These are phyloP conservation scores for Maudiozyma pseudohumilis DNA, from an alignment of 805 yeast species.

Conservation along the genomic window DNA sequence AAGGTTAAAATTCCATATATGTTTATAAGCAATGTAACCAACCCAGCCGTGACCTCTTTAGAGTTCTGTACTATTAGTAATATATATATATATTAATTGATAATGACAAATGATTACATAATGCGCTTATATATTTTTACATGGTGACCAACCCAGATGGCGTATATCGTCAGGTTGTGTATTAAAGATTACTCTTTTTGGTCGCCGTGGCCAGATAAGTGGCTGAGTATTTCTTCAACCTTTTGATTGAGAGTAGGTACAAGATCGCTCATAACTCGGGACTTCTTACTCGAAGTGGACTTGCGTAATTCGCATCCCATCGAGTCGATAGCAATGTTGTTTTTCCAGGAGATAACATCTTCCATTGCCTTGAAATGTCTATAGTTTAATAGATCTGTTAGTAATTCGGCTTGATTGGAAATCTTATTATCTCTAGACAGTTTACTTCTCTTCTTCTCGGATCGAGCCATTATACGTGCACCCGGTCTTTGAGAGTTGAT, in stretches of 20 bases:
- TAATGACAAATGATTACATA: too few species aligned
- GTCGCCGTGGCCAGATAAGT: neutral
- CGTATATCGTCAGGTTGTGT: constrained; percentile 79
- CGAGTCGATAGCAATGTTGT: constrained; percentile 14
- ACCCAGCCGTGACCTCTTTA: too few species aligned
- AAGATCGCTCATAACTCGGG: constrained; percentile 9
- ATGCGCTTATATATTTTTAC: too few species aligned
- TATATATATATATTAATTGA: too few species aligned
- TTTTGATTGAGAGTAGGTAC: constrained; percentile 24
- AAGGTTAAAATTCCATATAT: too few species aligned
- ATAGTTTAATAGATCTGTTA: constrained; percentile 18
- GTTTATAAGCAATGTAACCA: too few species aligned
- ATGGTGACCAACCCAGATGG: constrained; percentile 73
- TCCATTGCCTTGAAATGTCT: constrained; percentile 18
- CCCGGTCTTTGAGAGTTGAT: constrained; percentile 12
- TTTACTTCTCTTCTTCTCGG: constrained; percentile 16
- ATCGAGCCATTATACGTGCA: constrained; percentile 16
- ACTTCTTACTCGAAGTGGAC: constrained; percentile 22
- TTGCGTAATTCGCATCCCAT: constrained; percentile 22
- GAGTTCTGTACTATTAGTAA: too few species aligned
- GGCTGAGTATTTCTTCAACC: constrained; percentile 18
- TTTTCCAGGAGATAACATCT: constrained; percentile 20
- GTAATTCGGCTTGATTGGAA: constrained; percentile 16
- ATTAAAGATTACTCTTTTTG: neutral
- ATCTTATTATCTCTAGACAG: constrained; percentile 17